phyloP scores from a whole-genome alignment of 1,284 basidiomycete genomes.

The Cryptococcus wingfieldii region DNA sequence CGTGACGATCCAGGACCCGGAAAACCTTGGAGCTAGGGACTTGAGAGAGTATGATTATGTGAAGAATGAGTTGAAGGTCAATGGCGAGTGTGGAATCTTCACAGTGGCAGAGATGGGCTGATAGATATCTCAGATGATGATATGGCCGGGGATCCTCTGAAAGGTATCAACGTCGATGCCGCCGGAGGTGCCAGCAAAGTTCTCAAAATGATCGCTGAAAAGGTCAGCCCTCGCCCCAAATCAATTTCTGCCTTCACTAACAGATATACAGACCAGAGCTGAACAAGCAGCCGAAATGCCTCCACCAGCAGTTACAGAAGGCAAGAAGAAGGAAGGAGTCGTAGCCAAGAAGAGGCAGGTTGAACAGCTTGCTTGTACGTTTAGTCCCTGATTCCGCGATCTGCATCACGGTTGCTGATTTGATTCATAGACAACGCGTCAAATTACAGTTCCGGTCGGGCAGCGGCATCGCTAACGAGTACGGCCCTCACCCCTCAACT shows the following conservation, averaged over 20 bases:
- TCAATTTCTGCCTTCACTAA: not conserved
- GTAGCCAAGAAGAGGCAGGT: constrained; percentile 40
- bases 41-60: constrained; percentile 50
- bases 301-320: constrained; percentile 8
- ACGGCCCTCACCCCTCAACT: constrained; percentile 81
- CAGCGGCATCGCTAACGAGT: constrained; percentile 89
- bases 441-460: constrained; percentile 81
- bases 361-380: constrained; percentile 41
- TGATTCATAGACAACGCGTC: constrained; percentile 72
- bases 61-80: constrained; percentile 46
- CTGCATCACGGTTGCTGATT: not conserved
- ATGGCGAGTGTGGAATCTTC: constrained; percentile 20
- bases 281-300: constrained; percentile 25
- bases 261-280: constrained; percentile 23
- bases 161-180: constrained; percentile 50
- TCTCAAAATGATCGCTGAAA: constrained; percentile 48
- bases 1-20: constrained; percentile 70
- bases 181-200: constrained; percentile 50
- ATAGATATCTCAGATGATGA: constrained; percentile 27
- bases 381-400: not conserved
- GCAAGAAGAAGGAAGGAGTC: constrained; percentile 40
- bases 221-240: constrained; percentile 26
- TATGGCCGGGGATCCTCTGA: constrained; percentile 41
- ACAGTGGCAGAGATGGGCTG: not conserved
- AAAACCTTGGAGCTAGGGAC: constrained; percentile 47